These are phyloP conservation scores for Gossypium australe DNA, from an alignment of 345 rosid species.

Conservation along the genomic window DNA sequence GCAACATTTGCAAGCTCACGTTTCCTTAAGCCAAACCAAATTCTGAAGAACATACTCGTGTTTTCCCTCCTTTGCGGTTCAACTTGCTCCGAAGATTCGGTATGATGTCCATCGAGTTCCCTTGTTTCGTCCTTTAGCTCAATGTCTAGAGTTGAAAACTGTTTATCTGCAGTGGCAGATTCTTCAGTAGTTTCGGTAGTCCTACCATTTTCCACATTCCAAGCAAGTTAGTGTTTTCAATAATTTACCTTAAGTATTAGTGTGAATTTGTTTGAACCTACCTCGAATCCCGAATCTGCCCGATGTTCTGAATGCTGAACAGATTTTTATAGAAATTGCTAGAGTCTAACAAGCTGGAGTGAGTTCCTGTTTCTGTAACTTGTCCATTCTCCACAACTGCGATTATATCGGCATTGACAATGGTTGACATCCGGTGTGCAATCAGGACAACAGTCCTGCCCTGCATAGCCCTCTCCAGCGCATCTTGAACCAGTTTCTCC, in stretches of 20 bases:
- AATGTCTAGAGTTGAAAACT: slow-evolving; percentile 9
- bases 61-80: slow-evolving; percentile 13
- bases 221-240: not conserved
- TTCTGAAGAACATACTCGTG: slow-evolving; percentile 38
- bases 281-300: slow-evolving; percentile 29
- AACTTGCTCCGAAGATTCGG: slow-evolving; percentile 17
- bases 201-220: slow-evolving; percentile 19
- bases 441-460: slow-evolving; percentile 57
- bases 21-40: slow-evolving; percentile 47
- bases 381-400: slow-evolving; percentile 53
- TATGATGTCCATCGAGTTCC: not conserved
- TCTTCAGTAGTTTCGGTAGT: slow-evolving; percentile 14
- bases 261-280: slow-evolving; percentile 15
- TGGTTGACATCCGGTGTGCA: slow-evolving; percentile 60
- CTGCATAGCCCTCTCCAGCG: slow-evolving; percentile 54
- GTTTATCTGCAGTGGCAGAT: slow-evolving; percentile 3
- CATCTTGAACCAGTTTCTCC: slow-evolving; percentile 55
- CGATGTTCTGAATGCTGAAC: slow-evolving; percentile 44
- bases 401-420: slow-evolving; percentile 49
- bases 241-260: not conserved
- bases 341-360: slow-evolving; percentile 41
- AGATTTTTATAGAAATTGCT: slow-evolving; percentile 36
- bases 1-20: slow-evolving; percentile 33
- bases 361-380: slow-evolving; percentile 53
- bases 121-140: slow-evolving; percentile 12